Evolutionary conservation across 2,329 filamentous ascomycete genomes (phyloP), one percentile per base, ranked within the genome.

Genomic region (Tolypocladium tundrense): DNA sequence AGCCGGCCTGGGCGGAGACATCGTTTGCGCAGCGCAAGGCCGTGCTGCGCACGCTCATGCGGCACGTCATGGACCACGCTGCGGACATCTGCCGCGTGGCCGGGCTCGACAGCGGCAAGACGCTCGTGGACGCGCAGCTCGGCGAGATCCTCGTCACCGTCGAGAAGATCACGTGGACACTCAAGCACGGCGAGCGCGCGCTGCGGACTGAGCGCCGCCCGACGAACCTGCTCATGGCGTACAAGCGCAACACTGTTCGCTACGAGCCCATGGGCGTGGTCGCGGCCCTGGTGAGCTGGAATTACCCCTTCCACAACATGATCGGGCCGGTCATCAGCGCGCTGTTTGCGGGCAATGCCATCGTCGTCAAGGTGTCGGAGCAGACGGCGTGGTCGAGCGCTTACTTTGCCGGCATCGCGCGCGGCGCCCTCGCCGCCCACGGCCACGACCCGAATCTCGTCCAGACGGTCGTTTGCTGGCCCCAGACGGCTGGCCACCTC

Each of bases 241-340:
- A 97, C 75, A 99, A 99, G 80, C 85, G 83, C 70, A 97, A 97
- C 69, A 87, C 86, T 61, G 91, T 99, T 35, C 77, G 83, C 54
- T 99, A 96, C 72, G 92, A 99, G 73, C 93, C 94, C 16, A 77
- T 97, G 24, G 94, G 94, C 19, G 91, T 99, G 41, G 90, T 99
- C 7, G 88, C 91, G 13, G 93, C 94, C 21, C 87, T 93, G 56
- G 91, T 99, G 50, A 94, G 89, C 69, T 99, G 94, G 94, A 99
- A 99, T 77, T 97, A 91, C 70, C 86, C 90, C 51, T 96, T 97
- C 73, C 94, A 99, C 76, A 99, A 99, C 73, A 79, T 97, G 62
- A 84, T 97, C 53, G 91, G 90, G 0, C 94, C 93, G 16, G 83
- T 97, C 63, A 95, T 97, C 69, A 92, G 90, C 64, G 86, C 90